Evolutionary conservation across 805 yeast genomes (phyloP), one percentile per base, ranked within the genome.

Genomic region (Kuraishia piskuri): DNA sequence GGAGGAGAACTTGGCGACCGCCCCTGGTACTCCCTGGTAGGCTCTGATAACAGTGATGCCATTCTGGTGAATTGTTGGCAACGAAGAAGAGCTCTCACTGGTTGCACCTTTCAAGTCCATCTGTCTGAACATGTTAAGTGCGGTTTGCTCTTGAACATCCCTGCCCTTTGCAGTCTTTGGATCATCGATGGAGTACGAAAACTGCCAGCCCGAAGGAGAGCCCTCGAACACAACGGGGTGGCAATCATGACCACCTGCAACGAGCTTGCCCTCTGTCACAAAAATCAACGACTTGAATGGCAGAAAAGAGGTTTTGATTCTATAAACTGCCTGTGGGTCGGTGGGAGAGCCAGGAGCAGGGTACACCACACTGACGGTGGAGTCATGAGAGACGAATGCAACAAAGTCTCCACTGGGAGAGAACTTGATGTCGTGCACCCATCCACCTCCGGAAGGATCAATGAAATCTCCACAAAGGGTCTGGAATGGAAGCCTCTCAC

Each of bases 241-340:
- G 71, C 95, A 87, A 68, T 89, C 90, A 71, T 86, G 90, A 50
- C 99, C 99, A 2, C 91, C 98, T 44, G 88, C 94, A 53, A 90
- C 77, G 50, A 91, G 72, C 62, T 83, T 82, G 58, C 73, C 70
- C 59, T 87, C 86, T 56, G 79, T 74, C 50, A 82, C 73, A 78
- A 89, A 94, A 51, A 84, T 73, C 52, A 92, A 69, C 2, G 94
- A 74, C 59, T 82, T 82, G 75, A 89, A 90, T 53, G 99, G 96
- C 66, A 92, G 76, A 62, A 83, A 78, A 40, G 82, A 75, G 17
- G 92, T 85, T 58, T 80, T 76, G 51, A 88, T 78, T 50, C 76
- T 77, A 51, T 78, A 61, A 49, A 84, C 76, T 2, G 84, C 79
- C 48, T 91, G 94, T 31, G 88, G 85, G 57, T 71, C 76, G 26